Evolutionary conservation across 306 rosid genomes (phyloP).

Genomic region (Pueraria montana): DNA sequence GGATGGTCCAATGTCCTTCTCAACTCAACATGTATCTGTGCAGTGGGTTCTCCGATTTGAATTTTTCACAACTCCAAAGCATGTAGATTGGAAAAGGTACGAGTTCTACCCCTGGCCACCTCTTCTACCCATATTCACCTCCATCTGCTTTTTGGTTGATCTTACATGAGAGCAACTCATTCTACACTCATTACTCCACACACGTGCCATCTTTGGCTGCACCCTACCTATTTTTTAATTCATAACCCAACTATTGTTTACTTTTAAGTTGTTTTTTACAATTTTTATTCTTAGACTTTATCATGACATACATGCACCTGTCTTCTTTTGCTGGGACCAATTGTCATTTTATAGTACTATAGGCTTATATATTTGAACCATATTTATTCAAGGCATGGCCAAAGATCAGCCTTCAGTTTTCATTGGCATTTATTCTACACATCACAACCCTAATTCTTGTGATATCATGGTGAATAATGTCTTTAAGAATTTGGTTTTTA

Average conservation of each 20-base stretch:
- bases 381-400: constrained; percentile 20
- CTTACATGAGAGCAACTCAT: constrained; percentile 15
- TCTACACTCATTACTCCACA: background rate
- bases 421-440: background rate
- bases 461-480: background rate
- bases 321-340: constrained; percentile 7
- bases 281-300: background rate
- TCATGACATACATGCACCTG: constrained; percentile 1
- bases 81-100: constrained; percentile 88
- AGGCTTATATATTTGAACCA: constrained; percentile 3
- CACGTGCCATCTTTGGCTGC: constrained; percentile 22
- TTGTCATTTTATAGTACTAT: background rate
- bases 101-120: constrained; percentile 33
- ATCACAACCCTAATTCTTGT: background rate
- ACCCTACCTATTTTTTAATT: background rate
- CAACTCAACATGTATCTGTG: constrained; percentile 93
- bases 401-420: constrained; percentile 13
- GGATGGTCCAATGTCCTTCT: constrained; percentile 99
- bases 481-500: background rate
- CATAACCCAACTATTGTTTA: background rate
- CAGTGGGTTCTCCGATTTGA: constrained; percentile 98
- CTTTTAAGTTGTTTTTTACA: background rate
- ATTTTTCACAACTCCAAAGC: constrained; percentile 90
- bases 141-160: background rate
- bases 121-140: constrained; percentile 1